Conservation (phyloP, 805 yeast genomes). For the Kodamaea neixiangensis region DNA sequence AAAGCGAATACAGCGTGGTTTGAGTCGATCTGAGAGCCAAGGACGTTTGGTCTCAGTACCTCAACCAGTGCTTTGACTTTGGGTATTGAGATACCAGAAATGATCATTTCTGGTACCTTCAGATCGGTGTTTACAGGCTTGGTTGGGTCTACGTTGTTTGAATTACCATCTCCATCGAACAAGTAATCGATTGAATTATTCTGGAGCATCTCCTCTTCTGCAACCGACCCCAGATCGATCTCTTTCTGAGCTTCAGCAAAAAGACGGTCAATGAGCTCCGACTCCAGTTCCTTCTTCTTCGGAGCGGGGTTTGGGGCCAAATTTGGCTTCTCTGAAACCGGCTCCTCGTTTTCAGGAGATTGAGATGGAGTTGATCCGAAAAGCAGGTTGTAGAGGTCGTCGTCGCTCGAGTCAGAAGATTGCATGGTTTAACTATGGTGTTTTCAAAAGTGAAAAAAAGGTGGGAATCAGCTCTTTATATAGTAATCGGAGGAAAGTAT, state of each 20-base stretch:
- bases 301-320: not conserved
- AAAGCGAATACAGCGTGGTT: not conserved
- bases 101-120: not conserved
- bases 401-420: not conserved
- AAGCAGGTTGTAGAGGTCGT: not conserved
- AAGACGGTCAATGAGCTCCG: not conserved
- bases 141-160: not conserved
- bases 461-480: not conserved
- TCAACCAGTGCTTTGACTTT: not conserved
- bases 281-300: not conserved
- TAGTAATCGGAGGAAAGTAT: not conserved
- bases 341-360: not conserved
- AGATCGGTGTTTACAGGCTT: not conserved
- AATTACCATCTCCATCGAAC: not conserved
- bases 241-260: not conserved
- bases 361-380: not conserved
- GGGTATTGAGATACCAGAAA: not conserved
- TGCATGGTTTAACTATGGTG: not conserved
- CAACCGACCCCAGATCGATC: not conserved
- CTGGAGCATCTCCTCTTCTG: not conserved
- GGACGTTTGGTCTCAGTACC: not conserved
- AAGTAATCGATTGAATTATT: not conserved
- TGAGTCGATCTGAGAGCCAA: not conserved
- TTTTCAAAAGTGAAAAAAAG: not conserved
- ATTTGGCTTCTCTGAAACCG: not conserved